Conservation (phyloP, 352 stramenopile genomes). For the Globisporangium ultimum region DNA sequence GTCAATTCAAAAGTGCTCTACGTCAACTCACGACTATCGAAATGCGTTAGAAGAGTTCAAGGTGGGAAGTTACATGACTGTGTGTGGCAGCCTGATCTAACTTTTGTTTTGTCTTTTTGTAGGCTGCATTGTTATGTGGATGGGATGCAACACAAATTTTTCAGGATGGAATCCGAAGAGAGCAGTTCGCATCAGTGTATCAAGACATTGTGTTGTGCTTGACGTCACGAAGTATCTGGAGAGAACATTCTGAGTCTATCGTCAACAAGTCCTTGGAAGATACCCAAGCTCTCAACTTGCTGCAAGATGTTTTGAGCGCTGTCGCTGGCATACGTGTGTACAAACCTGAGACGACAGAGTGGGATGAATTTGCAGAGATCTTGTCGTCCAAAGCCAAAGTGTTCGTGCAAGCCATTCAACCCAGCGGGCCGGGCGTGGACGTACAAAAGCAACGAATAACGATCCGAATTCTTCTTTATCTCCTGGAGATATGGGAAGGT, state of each 20-base stretch:
- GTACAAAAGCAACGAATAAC: slow-evolving; percentile 33
- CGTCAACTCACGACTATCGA: slow-evolving; percentile 7
- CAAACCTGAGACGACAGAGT: slow-evolving; percentile 26
- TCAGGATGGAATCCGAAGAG: slow-evolving; percentile 21
- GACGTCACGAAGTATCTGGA: slow-evolving; percentile 37
- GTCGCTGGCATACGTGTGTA: slow-evolving; percentile 38
- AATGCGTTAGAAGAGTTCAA: slow-evolving; percentile 17
- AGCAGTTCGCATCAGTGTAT: slow-evolving; percentile 33
- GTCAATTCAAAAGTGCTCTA: slow-evolving; percentile 4
- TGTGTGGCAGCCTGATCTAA: not conserved
- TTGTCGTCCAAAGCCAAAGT: slow-evolving; percentile 39
- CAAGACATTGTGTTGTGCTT: slow-evolving; percentile 49
- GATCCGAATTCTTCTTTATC: slow-evolving; percentile 38
- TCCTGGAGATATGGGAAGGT: slow-evolving; percentile 37
- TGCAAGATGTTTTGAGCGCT: slow-evolving; percentile 34
- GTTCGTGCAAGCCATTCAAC: slow-evolving; percentile 31
- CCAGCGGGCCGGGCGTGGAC: slow-evolving; percentile 10
- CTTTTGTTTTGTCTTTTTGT: slow-evolving; percentile 18
- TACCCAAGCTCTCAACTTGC: slow-evolving; percentile 25
- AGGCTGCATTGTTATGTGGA: slow-evolving; percentile 36
- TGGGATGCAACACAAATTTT: slow-evolving; percentile 49
- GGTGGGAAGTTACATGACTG: slow-evolving; percentile 16
- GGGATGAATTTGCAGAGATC: slow-evolving; percentile 45
- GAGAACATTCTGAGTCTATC: slow-evolving; percentile 20
- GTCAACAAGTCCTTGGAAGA: slow-evolving; percentile 31